Percentiles rank a stretch among this genome's conserved stretches.
phyloP scores from a whole-genome alignment of 2,329 filamentous ascomycete species.

The Colletotrichum sp. region DNA sequence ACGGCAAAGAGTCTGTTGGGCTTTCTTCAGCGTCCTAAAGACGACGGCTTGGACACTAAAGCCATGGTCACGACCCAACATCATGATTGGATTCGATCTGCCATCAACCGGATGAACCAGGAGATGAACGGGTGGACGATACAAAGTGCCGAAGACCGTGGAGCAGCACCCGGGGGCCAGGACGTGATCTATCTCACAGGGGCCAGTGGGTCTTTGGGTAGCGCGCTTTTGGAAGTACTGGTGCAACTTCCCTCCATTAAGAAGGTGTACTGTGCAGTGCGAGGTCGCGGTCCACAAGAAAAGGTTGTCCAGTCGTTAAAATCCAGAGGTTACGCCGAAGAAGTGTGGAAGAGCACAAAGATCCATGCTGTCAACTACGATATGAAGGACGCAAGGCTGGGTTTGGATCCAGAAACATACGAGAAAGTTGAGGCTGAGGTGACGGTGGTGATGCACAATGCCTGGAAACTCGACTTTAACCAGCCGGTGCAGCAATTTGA shows the following conservation, averaged over 20 bases:
- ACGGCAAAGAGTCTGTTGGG: not conserved
- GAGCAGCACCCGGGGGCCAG: not conserved
- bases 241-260: not conserved
- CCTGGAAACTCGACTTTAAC: slow-evolving; percentile 15
- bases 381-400: not conserved
- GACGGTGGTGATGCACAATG: slow-evolving; percentile 2
- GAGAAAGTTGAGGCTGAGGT: not conserved
- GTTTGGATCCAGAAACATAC: not conserved
- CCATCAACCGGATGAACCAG: not conserved
- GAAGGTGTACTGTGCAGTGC: not conserved
- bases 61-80: not conserved
- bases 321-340: not conserved
- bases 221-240: not conserved
- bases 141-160: not conserved
- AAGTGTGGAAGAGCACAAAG: not conserved
- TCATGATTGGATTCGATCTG: not conserved
- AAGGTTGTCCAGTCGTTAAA: not conserved
- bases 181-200: not conserved
- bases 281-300: not conserved
- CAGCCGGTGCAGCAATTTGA: slow-evolving; percentile 9
- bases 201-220: not conserved
- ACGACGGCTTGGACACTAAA: not conserved
- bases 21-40: not conserved
- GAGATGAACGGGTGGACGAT: not conserved
- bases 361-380: not conserved